Conservation (phyloP, 805 yeast species). For the Barnettozyma pratensis region DNA sequence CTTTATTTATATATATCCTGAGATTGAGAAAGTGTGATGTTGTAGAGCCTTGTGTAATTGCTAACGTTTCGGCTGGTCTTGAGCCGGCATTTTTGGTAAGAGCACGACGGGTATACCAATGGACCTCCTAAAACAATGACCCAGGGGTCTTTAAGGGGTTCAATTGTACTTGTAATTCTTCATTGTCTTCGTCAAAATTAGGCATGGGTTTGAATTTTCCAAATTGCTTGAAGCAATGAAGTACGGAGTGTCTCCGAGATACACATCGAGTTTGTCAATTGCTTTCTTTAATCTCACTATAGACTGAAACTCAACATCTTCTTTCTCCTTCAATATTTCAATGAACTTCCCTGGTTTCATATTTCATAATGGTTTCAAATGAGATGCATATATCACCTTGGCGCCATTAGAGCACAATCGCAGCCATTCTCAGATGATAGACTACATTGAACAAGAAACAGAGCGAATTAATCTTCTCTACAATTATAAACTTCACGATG, state of each 20-base stretch:
- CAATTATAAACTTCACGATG: too few species aligned
- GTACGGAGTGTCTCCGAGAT: conserved; percentile 45
- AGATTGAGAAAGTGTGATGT: too few species aligned
- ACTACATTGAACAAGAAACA: too few species aligned
- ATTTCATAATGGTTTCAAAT: conserved; percentile 52
- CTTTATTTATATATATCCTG: too few species aligned
- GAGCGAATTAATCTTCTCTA: too few species aligned
- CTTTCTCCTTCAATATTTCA: conserved; percentile 25
- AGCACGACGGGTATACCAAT: too few species aligned
- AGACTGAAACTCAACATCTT: conserved; percentile 25
- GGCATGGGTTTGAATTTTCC: conserved; percentile 60
- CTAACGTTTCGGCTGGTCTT: too few species aligned
- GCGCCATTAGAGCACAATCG: conserved; percentile 17
- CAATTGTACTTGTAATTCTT: conserved; percentile 37
- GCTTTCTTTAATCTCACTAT: conserved; percentile 25
- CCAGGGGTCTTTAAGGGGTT: conserved; percentile 43
- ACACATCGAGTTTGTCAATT: conserved; percentile 10
- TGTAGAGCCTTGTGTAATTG: too few species aligned
- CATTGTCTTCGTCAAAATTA: conserved; percentile 31
- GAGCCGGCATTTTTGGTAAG: too few species aligned
- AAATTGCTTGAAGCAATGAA: conserved; percentile 71
- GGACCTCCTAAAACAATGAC: too few species aligned
- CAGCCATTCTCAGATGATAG: too few species aligned
- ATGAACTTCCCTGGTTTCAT: conserved; percentile 39
- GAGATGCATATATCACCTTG: conserved; percentile 49